Conservation (phyloP, 2,329 filamentous ascomycete genomes). For the Ceratocystis cubensis region DNA sequence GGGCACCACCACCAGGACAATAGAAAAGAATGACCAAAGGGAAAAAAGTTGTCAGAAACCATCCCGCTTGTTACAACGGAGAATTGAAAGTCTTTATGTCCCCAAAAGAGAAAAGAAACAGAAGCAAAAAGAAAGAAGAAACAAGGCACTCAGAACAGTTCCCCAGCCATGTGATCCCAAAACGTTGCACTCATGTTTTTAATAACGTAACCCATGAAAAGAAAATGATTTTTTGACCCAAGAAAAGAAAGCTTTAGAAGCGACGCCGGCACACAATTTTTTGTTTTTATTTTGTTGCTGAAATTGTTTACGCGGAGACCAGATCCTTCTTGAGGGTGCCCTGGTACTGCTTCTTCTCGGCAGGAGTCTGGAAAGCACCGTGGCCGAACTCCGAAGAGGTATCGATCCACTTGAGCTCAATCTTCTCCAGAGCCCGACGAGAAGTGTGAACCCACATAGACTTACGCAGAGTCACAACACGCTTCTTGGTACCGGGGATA, state of each 20-base stretch:
- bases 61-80: background rate
- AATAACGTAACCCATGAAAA: slow-evolving; percentile 15
- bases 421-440: slow-evolving; percentile 93
- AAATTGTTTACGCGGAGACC: slow-evolving; percentile 33
- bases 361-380: slow-evolving; percentile 96
- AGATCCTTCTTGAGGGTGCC: slow-evolving; percentile 99
- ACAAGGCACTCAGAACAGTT: slow-evolving; percentile 14
- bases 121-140: slow-evolving; percentile 7
- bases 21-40: slow-evolving; percentile 9
- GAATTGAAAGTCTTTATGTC: slow-evolving; percentile 5
- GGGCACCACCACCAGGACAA: background rate
- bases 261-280: slow-evolving; percentile 20
- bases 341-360: slow-evolving; percentile 95
- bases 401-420: slow-evolving; percentile 99
- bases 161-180: slow-evolving; percentile 6
- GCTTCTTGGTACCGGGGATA: slow-evolving; percentile 97
- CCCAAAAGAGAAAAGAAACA: slow-evolving; percentile 3
- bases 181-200: slow-evolving; percentile 10
- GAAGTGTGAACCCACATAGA: slow-evolving; percentile 97
- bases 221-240: slow-evolving; percentile 7
- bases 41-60: background rate
- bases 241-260: slow-evolving; percentile 9
- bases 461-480: slow-evolving; percentile 96
- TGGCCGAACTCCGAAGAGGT: slow-evolving; percentile 99
- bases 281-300: slow-evolving; percentile 20